These are phyloP conservation scores for Alternaria arbusti DNA, from an alignment of 2,329 filamentous ascomycete species.

Conservation along the genomic window DNA sequence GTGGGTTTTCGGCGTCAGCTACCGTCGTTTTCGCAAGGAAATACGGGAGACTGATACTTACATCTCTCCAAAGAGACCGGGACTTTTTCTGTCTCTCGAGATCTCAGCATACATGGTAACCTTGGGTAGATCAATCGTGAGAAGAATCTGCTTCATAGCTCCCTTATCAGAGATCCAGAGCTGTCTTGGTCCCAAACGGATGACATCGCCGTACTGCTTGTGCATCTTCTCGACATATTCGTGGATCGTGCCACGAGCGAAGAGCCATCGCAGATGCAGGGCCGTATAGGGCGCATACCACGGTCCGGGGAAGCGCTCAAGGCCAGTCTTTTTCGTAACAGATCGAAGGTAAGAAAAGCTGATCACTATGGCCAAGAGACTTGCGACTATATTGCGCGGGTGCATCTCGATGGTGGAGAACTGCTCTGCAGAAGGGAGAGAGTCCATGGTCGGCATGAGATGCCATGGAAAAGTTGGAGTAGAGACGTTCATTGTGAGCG, in stretches of 20 bases:
- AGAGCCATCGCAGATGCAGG: conserved; percentile 3
- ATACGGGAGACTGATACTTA: not conserved
- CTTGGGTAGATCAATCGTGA: not conserved
- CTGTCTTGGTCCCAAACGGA: not conserved
- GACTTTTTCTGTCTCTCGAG: not conserved
- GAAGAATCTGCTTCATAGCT: conserved; percentile 2
- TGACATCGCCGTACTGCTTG: not conserved
- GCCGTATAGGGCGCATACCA: conserved; percentile 5
- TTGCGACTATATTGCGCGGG: not conserved
- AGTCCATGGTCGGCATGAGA: not conserved
- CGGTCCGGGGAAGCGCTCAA: not conserved
- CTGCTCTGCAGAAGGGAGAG: not conserved
- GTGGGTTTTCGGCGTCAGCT: not conserved
- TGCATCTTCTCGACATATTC: not conserved
- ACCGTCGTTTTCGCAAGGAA: not conserved
- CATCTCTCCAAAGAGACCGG: not conserved
- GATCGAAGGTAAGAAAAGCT: not conserved
- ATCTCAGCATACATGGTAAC: conserved; percentile 4
- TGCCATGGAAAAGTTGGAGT: not conserved
- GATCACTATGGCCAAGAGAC: not conserved
- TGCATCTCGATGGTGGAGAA: not conserved
- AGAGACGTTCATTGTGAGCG: not conserved
- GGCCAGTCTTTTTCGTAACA: not conserved
- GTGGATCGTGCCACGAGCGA: conserved; percentile 1
- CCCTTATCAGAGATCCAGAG: conserved; percentile 1